phyloP scores from a whole-genome alignment of 345 rosid species.

The Pistacia integerrima region DNA sequence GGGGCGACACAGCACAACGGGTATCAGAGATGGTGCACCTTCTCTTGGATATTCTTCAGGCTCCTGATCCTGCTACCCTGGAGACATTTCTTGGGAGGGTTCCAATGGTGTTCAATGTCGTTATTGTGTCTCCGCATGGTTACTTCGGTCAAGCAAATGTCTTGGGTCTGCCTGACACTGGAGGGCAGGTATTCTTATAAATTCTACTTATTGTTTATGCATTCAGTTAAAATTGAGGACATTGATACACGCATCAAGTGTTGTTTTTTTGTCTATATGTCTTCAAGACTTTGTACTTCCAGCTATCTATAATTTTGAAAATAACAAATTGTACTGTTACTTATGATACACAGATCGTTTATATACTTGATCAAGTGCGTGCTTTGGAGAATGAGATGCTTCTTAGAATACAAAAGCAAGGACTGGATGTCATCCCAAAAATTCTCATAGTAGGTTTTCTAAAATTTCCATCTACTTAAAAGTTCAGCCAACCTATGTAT shows the following conservation, averaged over 20 bases:
- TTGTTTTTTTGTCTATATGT: background rate
- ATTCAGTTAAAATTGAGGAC: background rate
- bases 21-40: slow-evolving; percentile 55
- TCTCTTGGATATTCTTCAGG: slow-evolving; percentile 64
- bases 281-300: background rate
- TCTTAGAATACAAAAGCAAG: slow-evolving; percentile 51
- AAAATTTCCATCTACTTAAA: slow-evolving; percentile 1
- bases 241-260: background rate
- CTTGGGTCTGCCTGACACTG: slow-evolving; percentile 67
- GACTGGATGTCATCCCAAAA: slow-evolving; percentile 49
- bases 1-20: slow-evolving; percentile 57
- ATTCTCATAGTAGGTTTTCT: slow-evolving; percentile 45
- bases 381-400: slow-evolving; percentile 67
- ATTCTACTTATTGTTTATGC: background rate
- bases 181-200: slow-evolving; percentile 47
- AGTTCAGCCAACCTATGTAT: background rate
- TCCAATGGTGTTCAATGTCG: slow-evolving; percentile 70
- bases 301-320: background rate
- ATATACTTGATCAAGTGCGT: slow-evolving; percentile 71
- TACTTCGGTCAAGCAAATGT: slow-evolving; percentile 72
- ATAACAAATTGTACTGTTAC: background rate
- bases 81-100: slow-evolving; percentile 67
- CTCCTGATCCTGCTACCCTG: slow-evolving; percentile 62
- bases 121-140: slow-evolving; percentile 60
- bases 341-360: slow-evolving; percentile 43